Evolutionary conservation across 352 stramenopile genomes (phyloP).

Genomic region (Phytophthora cryptogea): DNA sequence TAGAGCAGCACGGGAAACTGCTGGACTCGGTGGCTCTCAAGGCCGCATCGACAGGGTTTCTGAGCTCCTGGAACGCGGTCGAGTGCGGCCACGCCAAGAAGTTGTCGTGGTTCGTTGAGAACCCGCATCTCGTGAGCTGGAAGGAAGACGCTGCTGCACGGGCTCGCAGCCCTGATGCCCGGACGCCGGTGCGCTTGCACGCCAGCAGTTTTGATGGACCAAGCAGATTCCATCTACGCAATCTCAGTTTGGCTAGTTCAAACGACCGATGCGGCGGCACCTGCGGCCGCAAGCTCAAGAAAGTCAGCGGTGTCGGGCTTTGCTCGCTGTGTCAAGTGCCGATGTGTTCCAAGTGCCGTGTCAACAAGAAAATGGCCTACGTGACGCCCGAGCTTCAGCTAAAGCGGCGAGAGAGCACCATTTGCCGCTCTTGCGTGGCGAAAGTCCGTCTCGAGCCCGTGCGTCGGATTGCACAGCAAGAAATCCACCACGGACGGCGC

Average conservation of each 20-base stretch:
- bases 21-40: slow-evolving; percentile 47
- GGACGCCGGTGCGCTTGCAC: slow-evolving; percentile 9
- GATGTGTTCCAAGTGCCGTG: slow-evolving; percentile 46
- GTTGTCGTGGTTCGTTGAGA: slow-evolving; percentile 45
- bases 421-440: slow-evolving; percentile 40
- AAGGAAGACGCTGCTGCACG: slow-evolving; percentile 23
- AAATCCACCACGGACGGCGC: slow-evolving; percentile 26
- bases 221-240: slow-evolving; percentile 25
- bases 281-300: slow-evolving; percentile 39
- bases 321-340: slow-evolving; percentile 40
- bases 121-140: slow-evolving; percentile 35
- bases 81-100: slow-evolving; percentile 54
- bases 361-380: slow-evolving; percentile 42
- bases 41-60: slow-evolving; percentile 42
- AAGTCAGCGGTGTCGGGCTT: slow-evolving; percentile 34
- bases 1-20: slow-evolving; percentile 44
- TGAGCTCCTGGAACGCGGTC: slow-evolving; percentile 54
- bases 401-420: slow-evolving; percentile 30
- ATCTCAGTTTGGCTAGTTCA: slow-evolving; percentile 13
- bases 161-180: slow-evolving; percentile 8
- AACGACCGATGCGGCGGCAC: slow-evolving; percentile 31
- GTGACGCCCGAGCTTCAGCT: slow-evolving; percentile 36
- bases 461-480: slow-evolving; percentile 31
- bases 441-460: slow-evolving; percentile 33
- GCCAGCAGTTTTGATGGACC: slow-evolving; percentile 16